Evolutionary conservation across 371 early-diverging fungal genomes (phyloP).

Genomic region (Nematocida sp.): DNA sequence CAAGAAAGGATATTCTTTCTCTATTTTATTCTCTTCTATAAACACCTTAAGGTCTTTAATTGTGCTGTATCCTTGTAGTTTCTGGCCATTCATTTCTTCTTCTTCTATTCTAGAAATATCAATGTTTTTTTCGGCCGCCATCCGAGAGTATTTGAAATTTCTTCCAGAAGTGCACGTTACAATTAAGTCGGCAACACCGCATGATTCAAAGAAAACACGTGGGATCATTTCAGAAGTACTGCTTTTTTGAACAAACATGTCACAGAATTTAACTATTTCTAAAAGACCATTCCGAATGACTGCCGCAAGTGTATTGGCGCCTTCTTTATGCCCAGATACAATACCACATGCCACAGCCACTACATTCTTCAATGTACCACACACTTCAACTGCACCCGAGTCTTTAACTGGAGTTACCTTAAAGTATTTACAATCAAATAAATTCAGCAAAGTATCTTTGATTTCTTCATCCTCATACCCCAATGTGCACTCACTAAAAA

Average conservation of each 20-base stretch:
- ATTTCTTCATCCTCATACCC: conserved; percentile 74
- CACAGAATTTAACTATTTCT: conserved; percentile 87
- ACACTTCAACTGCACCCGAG: conserved; percentile 84
- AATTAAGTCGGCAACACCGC: conserved; percentile 82
- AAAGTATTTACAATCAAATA: conserved; percentile 84
- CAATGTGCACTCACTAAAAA: conserved; percentile 85
- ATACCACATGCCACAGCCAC: conserved; percentile 94
- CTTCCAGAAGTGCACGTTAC: conserved; percentile 92
- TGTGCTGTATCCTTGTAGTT: conserved; percentile 89
- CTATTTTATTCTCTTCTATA: conserved; percentile 69
- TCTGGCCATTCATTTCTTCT: conserved; percentile 83
- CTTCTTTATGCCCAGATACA: conserved; percentile 79
- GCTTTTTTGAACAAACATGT: conserved; percentile 74
- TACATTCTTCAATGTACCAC: conserved; percentile 95
- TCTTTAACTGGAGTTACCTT: conserved; percentile 78
- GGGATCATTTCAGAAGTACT: conserved; percentile 75
- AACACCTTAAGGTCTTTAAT: conserved; percentile 81
- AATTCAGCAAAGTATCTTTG: conserved; percentile 75
- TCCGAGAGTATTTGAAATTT: conserved; percentile 78
- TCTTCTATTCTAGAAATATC: conserved; percentile 84
- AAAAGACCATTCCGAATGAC: conserved; percentile 87
- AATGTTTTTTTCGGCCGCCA: conserved; percentile 60
- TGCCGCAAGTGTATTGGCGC: conserved; percentile 90
- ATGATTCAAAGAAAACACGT: conserved; percentile 76
- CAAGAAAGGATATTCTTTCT: conserved; percentile 62